A percentile compares a stretch with the other conserved stretches of the same genome.
Evolutionary conservation across 2,329 filamentous ascomycete genomes (phyloP).

Genomic region (Drechslerella coelobrocha): DNA sequence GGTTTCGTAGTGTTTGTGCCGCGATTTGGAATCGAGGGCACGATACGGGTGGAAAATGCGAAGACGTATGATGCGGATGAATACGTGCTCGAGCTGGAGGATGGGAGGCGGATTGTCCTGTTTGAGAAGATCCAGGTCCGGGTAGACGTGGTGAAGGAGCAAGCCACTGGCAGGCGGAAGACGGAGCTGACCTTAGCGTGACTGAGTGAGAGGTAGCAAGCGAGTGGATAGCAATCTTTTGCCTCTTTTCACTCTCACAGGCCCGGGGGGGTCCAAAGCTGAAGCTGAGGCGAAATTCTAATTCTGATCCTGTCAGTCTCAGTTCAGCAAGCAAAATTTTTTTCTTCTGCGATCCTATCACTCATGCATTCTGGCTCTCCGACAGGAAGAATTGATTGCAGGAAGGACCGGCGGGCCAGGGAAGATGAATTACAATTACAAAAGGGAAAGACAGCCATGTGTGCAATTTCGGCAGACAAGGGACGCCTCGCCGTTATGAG

Average conservation of each 20-base stretch:
- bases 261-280: background rate
- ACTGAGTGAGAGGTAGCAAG: background rate
- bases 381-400: too few species aligned
- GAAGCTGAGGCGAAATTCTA: background rate
- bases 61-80: constrained; percentile 84
- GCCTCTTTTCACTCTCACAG: too few species aligned
- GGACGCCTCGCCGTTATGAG: constrained; percentile 4
- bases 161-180: constrained; percentile 92
- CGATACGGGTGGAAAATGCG: constrained; percentile 80
- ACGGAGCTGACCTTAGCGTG: constrained; percentile 75
- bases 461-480: constrained; percentile 4
- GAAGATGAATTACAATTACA: too few species aligned
- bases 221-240: background rate
- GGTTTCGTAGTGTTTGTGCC: constrained; percentile 97
- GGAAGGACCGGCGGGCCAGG: too few species aligned
- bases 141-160: constrained; percentile 91
- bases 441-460: background rate
- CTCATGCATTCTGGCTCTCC: too few species aligned
- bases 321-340: background rate
- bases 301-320: background rate
- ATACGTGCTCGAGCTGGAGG: constrained; percentile 69
- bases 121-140: constrained; percentile 91
- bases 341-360: too few species aligned
- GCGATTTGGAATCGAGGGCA: constrained; percentile 89
- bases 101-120: constrained; percentile 70